Evolutionary conservation across 768 basidiomycete species (phyloP).

Genomic region (Mycena filopes): DNA sequence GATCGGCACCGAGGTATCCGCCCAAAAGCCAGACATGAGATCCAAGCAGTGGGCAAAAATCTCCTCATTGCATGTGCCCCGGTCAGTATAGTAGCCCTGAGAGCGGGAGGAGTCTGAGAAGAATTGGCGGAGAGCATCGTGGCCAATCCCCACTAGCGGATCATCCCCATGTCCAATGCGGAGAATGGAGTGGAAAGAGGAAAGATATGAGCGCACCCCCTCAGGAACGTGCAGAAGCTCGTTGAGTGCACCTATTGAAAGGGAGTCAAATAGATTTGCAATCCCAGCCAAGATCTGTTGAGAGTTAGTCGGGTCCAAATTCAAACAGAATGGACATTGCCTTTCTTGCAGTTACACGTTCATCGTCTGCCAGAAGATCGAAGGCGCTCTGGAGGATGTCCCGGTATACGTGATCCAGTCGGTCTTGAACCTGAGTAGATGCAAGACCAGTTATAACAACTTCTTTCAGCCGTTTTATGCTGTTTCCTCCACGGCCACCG

Average conservation of each 20-base stretch:
- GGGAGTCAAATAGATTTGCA: too few relatives aligned
- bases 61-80: too few relatives aligned
- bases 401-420: slow-evolving; percentile 1
- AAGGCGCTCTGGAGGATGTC: not conserved
- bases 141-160: slow-evolving; percentile 1
- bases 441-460: not conserved
- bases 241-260: too few relatives aligned
- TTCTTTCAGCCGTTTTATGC: not conserved
- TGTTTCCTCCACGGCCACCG: not conserved
- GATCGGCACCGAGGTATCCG: too few relatives aligned
- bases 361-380: too few relatives aligned
- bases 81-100: not conserved
- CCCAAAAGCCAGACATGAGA: too few relatives aligned
- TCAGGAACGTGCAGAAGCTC: not conserved
- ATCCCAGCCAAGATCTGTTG: too few relatives aligned
- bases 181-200: not conserved
- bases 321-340: too few relatives aligned
- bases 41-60: too few relatives aligned
- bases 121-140: not conserved
- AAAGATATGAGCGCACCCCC: not conserved
- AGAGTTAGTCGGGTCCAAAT: too few relatives aligned
- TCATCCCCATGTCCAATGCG: slow-evolving; percentile 1
- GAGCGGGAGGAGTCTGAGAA: slow-evolving; percentile 3
- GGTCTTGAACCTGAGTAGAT: not conserved
- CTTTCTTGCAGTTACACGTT: too few relatives aligned